Evolutionary conservation across 768 basidiomycete genomes (phyloP), one percentile per base, ranked within the genome.

Genomic region (Suillus discolor): DNA sequence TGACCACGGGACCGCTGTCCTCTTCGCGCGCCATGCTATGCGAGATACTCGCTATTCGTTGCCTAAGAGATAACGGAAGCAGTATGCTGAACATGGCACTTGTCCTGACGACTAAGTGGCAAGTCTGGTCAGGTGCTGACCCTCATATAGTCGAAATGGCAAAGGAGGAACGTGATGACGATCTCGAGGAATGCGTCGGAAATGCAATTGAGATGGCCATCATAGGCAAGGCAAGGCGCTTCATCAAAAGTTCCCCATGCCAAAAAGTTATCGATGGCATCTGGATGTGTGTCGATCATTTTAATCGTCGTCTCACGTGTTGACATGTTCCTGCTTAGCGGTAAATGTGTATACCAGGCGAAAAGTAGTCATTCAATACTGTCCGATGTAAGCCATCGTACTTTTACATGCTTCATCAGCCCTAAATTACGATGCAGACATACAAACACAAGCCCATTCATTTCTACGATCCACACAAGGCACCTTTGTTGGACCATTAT

Each of bases 131-230:
- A 20, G 93, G 93, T 9, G 92, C 91, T 6, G 89, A 89, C 57
- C 76, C 83, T 2, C 80, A 79, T 34, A 73, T 92, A 13, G 70
- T 94, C 45, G 75, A 81, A 23, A 82, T 84, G 62, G 90, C 87
- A 6, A 82, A 84, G 65, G 83, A 86, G 65, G 87, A 93, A 61
- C 78, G 86, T 47, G 89, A 90, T 66, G 87, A 89, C 62, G 90
- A 92, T 70, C 74, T 90, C 39, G 90, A 93, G 71, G 88, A 94
- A 62, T 77, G 89, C 63, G 89, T 95, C 2, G 96, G 96, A 6
- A 97, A 96, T 72, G 96, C 94, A 1, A 91, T 97, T 60, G 96
- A 98, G 75, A 83, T 94, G 82, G 96, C 96, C 5, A 96, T 97
- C 68, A 82, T 97, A 25, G 87, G 92, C 66, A 90, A 89, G 71